Evolutionary conservation across 768 basidiomycete species (phyloP), one percentile per base, ranked within the genome.

Genomic region (Coprinellus aureogranulatus): DNA sequence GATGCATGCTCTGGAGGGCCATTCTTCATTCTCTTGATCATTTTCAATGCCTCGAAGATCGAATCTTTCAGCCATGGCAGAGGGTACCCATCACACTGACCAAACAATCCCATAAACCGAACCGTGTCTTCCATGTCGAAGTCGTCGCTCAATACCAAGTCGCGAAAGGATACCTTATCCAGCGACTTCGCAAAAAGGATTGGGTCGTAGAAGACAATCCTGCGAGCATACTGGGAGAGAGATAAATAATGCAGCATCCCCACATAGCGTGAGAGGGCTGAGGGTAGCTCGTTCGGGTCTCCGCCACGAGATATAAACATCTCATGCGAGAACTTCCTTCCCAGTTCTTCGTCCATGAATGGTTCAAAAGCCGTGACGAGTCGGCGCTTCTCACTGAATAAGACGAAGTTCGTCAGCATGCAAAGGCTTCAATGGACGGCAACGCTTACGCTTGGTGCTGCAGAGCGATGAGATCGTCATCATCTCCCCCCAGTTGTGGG

Each of bases 141-240:
- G 28, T 71, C 66, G 2, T 74, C 65, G 27, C 67, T 64, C 40
- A 72, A 60, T 22, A 72, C 37, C n/a, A 74, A 51, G 48, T 74
- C 71, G 46, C 64, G 64, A 51, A 73, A 63, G 14, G 71, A 74
- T 2, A 70, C 72, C 39, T 63, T 72, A 14, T 64, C 64, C 25
- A 66, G n/a, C 3, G 70, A 57, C 46, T 68, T 69, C 61, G 65
- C 56, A 30, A 67, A 69, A 2, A 74, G 62, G 11, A 34, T 56
- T 0, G 65, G 67, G 11, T 74, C 55, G 22, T 74, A 61, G 25
- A 70, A 68, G 41, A 72, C 61, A 26, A 72, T 64, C 0, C 72
- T 63, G 5, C 72, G 65, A 31, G 58, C 52, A 53, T 66, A 72
- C 26, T 72, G 73, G 49, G 9, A 39, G 27, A 25, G 34, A n/a